Base-by-base conservation (phyloP, 805 yeast genomes). In the Aciculoconidium aculeatum region DNA sequence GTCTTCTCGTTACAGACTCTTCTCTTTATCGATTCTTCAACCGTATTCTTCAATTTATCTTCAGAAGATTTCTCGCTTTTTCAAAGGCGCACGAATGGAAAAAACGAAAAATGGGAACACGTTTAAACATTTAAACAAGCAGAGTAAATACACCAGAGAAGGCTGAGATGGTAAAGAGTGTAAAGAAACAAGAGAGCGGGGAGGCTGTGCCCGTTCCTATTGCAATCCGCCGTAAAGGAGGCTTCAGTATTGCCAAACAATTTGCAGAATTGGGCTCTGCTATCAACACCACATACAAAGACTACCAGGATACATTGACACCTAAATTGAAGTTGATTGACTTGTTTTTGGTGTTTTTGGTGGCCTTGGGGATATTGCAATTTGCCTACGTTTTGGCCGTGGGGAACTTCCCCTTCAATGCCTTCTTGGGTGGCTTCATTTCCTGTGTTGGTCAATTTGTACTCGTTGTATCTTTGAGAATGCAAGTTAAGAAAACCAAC, bases 391-490 rank as follows among this genome's bases (percentile, higher is more conserved):
- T 83, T 41, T 43, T 79, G 23, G 37, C 86, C 9, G 75, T 87
- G 25, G 95, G 96, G 20, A 85, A 75, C 45, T 92, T 81, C 72
- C 99, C 99, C 11, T 92, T 92, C 72, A 92, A 92, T 59, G 97
- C 96, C 14, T 92, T 92, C 52, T 68, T 92, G 36, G 90, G 95
- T 12, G 97, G 97, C 1, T 92, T 92, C 52, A 73, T 81, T 32
- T 66, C 86, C 13, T 84, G 96, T 25, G 96, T 92, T 28, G 97
- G 95, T 9, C 97, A 92, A 57, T 92, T 92, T 54, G 97, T 92
- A 15, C 70, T 92, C 39, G 76, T 94, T 8, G 85, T 83, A 23
- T 71, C 83, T 37, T 65, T 92, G 48, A 70, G 97, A 49, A 69
- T 90, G 48, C 96, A 88, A 51, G 47, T 15, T 23, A 45, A 23